phyloP scores from a whole-genome alignment of 176 grass and related monocot genomes.

The Eleusine indica region DNA sequence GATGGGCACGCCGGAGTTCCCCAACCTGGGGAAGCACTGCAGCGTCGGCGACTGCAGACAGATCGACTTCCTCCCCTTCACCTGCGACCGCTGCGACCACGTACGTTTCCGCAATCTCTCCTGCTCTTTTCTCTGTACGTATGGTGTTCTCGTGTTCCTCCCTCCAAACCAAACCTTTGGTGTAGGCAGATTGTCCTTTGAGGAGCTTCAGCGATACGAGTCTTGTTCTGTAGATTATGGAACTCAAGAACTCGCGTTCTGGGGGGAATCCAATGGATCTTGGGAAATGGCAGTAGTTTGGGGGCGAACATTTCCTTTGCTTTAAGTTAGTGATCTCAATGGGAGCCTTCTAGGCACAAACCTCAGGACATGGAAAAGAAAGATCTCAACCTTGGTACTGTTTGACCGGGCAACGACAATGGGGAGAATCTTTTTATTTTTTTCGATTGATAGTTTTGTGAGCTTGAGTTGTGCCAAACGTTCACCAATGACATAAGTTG shows the following conservation, averaged over 20 bases:
- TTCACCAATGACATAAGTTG: neutral
- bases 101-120: conserved; percentile 36
- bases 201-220: neutral
- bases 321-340: conserved; percentile 13
- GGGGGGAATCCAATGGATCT: conserved; percentile 15
- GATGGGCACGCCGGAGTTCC: conserved; percentile 98
- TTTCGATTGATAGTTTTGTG: neutral
- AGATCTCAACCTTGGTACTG: neutral
- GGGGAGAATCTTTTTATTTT: neutral
- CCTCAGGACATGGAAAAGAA: neutral
- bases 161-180: neutral
- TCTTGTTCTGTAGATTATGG: neutral
- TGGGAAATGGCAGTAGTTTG: neutral
- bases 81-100: conserved; percentile 85
- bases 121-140: neutral
- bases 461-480: neutral
- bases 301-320: neutral
- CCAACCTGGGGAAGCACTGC: conserved; percentile 89
- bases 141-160: neutral
- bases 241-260: neutral
- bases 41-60: conserved; percentile 84
- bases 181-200: neutral
- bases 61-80: conserved; percentile 99
- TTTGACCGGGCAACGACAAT: conserved; percentile 15
- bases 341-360: neutral